Conservation (phyloP, 495 filamentous ascomycete genomes). For the Trichodelitschia bisporula region DNA sequence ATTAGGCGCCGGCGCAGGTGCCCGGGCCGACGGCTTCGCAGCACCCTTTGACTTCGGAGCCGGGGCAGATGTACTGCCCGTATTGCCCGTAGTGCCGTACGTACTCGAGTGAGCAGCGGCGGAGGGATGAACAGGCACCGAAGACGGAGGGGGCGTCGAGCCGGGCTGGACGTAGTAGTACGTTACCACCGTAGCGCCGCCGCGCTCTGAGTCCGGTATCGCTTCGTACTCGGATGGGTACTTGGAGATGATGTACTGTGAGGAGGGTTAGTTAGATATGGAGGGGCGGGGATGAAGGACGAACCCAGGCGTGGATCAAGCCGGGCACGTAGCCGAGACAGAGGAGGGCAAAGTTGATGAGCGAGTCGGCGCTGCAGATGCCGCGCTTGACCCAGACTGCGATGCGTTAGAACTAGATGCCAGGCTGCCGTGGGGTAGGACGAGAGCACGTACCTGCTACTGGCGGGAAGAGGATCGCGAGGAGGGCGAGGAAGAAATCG, state of each 20-base stretch:
- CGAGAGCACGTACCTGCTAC: slow-evolving; percentile 43
- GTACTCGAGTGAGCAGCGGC: too few relatives aligned
- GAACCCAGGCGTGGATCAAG: slow-evolving; percentile 82
- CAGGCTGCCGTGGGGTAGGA: slow-evolving; percentile 3
- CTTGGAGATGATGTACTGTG: slow-evolving; percentile 91
- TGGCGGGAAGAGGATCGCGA: slow-evolving; percentile 86
- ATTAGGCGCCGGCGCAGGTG: too few relatives aligned
- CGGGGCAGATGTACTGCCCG: too few relatives aligned
- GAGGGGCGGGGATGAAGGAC: too few relatives aligned
- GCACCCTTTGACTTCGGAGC: too few relatives aligned
- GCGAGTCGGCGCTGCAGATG: slow-evolving; percentile 73
- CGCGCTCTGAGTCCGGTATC: slow-evolving; percentile 37
- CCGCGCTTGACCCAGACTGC: slow-evolving; percentile 90
- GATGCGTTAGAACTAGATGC: slow-evolving; percentile 3
- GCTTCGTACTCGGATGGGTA: slow-evolving; percentile 50
- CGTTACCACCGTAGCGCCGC: slow-evolving; percentile 12
- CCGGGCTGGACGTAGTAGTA: slow-evolving; percentile 22
- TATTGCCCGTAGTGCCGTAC: slow-evolving; percentile 3
- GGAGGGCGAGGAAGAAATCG: slow-evolving; percentile 68
- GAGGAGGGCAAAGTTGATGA: slow-evolving; percentile 89
- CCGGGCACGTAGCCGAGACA: slow-evolving; percentile 76
- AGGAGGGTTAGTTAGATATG: too few relatives aligned
- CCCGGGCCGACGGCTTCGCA: too few relatives aligned
- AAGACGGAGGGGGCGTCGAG: slow-evolving; percentile 1
- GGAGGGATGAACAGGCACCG: neutral